Evolutionary conservation across 345 rosid genomes (phyloP), one percentile per base, ranked within the genome.

Genomic region (Populus ilicifolia): DNA sequence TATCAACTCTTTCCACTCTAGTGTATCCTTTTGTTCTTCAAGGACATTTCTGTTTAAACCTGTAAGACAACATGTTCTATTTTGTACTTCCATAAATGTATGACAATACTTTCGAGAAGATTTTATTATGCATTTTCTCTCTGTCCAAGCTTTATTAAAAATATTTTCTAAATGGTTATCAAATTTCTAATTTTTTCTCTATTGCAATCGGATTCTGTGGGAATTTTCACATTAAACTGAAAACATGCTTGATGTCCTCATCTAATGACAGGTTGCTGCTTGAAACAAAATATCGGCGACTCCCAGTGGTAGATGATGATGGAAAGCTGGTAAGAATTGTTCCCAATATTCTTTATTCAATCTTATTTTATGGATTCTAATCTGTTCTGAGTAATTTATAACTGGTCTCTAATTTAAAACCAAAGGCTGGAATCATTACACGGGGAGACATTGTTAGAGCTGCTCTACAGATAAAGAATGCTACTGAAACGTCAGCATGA

Each of bases 251-350:
- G 21, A 23, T 23, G 20, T 41, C 8, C 54, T 13, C 13, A 23
- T 41, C 48, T 33, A 67, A 8, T 80, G 46, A 63, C 74, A 95
- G 99, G 89, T 82, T 95, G 90, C 86, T 95, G 85, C 91, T 95
- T 7, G 94, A 93, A 85, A 93, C 99, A 3, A 95, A 95, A 78
- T 93, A 86, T 81, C 96, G 88, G 68, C 84, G 97, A 75, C 85
- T 95, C 78, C 98, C 98, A 16, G 97, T 95, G 25, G 99, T 95
- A 67, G 90, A 89, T 74, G 68, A 82, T 39, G 78, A 89, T 65
- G 98, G 98, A 36, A 89, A 86, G 72, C 90, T 93, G 89, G 99
- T 95, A 82, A 87, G 89, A 81, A 68, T 18, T 68, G 54, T 59
- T 17, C 27, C 25, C 76, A n/a, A 5, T 48, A 21, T 81, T 43